phyloP scores from a whole-genome alignment of 805 yeast genomes.

The Ogataea paraovalis region DNA sequence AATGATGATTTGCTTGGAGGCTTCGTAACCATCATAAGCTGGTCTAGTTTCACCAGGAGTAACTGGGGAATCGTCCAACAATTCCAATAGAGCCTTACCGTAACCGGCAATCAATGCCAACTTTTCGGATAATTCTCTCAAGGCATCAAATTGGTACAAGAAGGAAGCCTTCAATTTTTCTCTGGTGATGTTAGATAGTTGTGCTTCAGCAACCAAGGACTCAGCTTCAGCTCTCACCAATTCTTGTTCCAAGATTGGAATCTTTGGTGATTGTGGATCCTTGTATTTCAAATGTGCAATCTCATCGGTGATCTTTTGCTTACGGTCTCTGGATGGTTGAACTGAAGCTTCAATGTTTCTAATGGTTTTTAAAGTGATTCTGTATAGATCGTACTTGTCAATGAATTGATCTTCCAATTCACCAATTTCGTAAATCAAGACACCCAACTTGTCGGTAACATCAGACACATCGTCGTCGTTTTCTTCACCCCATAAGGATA shows the following conservation, averaged over 20 bases:
- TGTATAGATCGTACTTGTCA: constrained; percentile 81
- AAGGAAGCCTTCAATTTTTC: constrained; percentile 82
- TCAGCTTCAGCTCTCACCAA: constrained; percentile 91
- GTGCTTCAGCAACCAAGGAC: constrained; percentile 88
- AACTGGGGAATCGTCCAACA: constrained; percentile 79
- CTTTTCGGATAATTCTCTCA: constrained; percentile 83
- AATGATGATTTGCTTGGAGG: constrained; percentile 80
- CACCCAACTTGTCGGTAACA: constrained; percentile 84
- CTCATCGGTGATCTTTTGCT: constrained; percentile 79
- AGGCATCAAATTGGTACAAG: constrained; percentile 80
- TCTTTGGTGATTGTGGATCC: constrained; percentile 81
- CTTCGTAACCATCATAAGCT: constrained; percentile 84
- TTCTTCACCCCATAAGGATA: constrained; percentile 83
- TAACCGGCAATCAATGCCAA: constrained; percentile 83
- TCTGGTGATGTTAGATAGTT: constrained; percentile 82
- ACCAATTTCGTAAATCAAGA: constrained; percentile 75
- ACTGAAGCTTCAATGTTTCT: constrained; percentile 85
- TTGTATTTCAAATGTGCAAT: constrained; percentile 81
- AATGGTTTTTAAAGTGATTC: constrained; percentile 75
- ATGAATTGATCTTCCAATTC: constrained; percentile 85
- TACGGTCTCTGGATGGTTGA: constrained; percentile 84
- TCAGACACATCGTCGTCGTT: constrained; percentile 84
- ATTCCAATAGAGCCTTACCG: constrained; percentile 81
- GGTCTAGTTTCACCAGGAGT: constrained; percentile 93
- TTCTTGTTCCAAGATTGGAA: constrained; percentile 79